Percentiles rank a stretch among this genome's conserved stretches.
Evolutionary conservation across 148 eudicot species (phyloP).

Genomic region (Rhododendron mucronatum): DNA sequence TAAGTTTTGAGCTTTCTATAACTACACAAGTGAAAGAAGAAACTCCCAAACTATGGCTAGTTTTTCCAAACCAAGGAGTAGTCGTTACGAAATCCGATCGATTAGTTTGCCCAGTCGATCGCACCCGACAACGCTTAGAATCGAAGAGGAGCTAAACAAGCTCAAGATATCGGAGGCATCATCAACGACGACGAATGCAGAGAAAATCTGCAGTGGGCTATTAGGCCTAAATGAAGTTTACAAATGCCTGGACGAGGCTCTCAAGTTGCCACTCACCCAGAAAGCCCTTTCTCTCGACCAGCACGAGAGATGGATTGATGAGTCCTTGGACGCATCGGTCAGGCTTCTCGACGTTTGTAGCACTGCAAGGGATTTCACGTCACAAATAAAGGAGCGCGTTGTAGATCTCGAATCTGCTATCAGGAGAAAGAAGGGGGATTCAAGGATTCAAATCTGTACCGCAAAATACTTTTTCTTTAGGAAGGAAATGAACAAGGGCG

Average conservation of each 20-base stretch:
- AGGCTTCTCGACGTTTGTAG: conserved; percentile 17
- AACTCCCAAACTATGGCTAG: not conserved
- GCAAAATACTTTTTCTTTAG: conserved; percentile 14
- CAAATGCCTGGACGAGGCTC: conserved; percentile 10
- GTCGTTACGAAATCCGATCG: conserved; percentile 13
- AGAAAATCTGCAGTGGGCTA: conserved; percentile 2
- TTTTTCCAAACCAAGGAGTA: conserved; percentile 4
- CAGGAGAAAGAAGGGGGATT: conserved; percentile 8
- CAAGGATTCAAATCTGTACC: not conserved
- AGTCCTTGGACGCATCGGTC: conserved; percentile 2
- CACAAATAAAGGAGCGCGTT: not conserved
- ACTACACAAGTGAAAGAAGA: not conserved
- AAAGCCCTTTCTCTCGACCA: conserved; percentile 8
- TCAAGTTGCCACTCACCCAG: conserved; percentile 12
- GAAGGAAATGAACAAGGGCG: conserved; percentile 30
- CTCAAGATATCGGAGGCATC: conserved; percentile 11
- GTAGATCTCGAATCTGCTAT: conserved; percentile 8
- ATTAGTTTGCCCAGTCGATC: conserved; percentile 17
- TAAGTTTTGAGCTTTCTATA: not conserved
- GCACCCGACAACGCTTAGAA: conserved; percentile 11
- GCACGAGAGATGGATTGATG: not conserved
- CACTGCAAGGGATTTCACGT: conserved; percentile 8
- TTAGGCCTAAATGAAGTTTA: conserved; percentile 6
- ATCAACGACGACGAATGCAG: not conserved
- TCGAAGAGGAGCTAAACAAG: conserved; percentile 20